Base-by-base conservation (phyloP, 73 alveolate species). In the Stentor roeselii region DNA sequence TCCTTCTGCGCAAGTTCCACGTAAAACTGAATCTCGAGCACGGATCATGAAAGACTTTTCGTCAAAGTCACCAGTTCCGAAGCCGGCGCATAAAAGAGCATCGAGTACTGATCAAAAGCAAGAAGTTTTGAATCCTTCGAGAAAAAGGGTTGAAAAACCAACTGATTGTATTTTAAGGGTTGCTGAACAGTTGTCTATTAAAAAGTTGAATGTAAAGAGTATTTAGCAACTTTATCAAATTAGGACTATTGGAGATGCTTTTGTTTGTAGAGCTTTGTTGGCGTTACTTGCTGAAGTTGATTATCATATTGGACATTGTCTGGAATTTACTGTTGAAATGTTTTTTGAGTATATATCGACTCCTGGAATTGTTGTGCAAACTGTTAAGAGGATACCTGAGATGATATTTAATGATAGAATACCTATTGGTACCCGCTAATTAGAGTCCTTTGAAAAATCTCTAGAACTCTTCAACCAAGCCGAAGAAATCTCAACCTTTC, bases 121-220 rank as follows among this genome's bases (percentile, higher is more conserved):
- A n/a, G n/a, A n/a, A n/a, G n/a, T n/a, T n/a, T n/a, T n/a, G 67
- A 50, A 11, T 50, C 67, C 67, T 11, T 50, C 67, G 67, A 50
- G 67, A 50, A 50, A 21, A 50, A 50, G 21, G 21, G 21, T 11
- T 21, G 67, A 50, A 50, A 50, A 50, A 50, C 67, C 67, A 50
- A 50, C 67, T 50, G 67, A 50, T 21, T 11, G 67, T 50, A 50
- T 50, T 11, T 21, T 50, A 11, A 50, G 67, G 21, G 67, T 50
- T 6, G 67, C 67, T 50, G 67, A 50, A 50, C 6, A 50, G 21
- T 50, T 50, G 6, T 50, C 67, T 11, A 21, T 50, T 50, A 50
- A 50, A 50, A 50, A 50, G 21, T 11, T 50, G 6, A 11, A 21
- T 6, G 67, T 50, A 50, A 50, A 21, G 21, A 50, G 6, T 50